These are phyloP conservation scores for Apiospora koreana DNA, from an alignment of 2,329 filamentous ascomycete species.

Conservation along the genomic window DNA sequence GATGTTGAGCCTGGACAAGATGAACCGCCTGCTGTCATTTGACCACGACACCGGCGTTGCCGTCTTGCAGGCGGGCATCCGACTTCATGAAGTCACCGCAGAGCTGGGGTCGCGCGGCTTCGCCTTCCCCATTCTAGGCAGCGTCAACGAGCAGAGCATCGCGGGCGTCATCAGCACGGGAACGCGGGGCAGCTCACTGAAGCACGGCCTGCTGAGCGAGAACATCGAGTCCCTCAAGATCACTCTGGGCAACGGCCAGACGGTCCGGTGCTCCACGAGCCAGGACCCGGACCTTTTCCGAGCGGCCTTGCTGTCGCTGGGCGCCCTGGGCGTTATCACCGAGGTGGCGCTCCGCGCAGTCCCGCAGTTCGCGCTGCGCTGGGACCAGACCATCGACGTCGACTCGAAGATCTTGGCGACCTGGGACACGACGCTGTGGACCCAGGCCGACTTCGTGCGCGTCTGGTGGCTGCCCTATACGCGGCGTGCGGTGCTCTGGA, in stretches of 20 bases:
- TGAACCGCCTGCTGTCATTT: constrained; percentile 70
- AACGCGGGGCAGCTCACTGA: constrained; percentile 86
- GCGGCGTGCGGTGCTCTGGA: constrained; percentile 84
- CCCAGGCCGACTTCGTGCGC: constrained; percentile 80
- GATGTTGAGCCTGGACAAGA: constrained; percentile 91
- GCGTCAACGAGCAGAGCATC: constrained; percentile 92
- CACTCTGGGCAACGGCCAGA: constrained; percentile 78
- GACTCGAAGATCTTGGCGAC: constrained; percentile 67
- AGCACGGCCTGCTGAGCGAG: constrained; percentile 82
- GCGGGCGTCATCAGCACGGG: constrained; percentile 90
- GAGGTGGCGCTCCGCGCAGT: constrained; percentile 85
- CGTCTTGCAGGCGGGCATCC: constrained; percentile 84
- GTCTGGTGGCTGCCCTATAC: constrained; percentile 99
- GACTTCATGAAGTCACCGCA: constrained; percentile 73
- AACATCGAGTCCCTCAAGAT: constrained; percentile 74
- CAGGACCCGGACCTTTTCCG: constrained; percentile 80
- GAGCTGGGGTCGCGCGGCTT: constrained; percentile 74
- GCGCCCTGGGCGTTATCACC: constrained; percentile 86
- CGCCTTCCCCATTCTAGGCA: constrained; percentile 88
- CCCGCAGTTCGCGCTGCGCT: constrained; percentile 78
- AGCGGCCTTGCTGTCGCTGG: constrained; percentile 85
- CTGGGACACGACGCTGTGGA: constrained; percentile 81
- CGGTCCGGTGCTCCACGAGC: constrained; percentile 68
- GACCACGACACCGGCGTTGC: constrained; percentile 67
- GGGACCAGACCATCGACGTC: constrained; percentile 77